A percentile compares a stretch with the other conserved stretches of the same genome.
Evolutionary conservation across 2,329 filamentous ascomycete species (phyloP).

Genomic region (Clonostachys sp.): DNA sequence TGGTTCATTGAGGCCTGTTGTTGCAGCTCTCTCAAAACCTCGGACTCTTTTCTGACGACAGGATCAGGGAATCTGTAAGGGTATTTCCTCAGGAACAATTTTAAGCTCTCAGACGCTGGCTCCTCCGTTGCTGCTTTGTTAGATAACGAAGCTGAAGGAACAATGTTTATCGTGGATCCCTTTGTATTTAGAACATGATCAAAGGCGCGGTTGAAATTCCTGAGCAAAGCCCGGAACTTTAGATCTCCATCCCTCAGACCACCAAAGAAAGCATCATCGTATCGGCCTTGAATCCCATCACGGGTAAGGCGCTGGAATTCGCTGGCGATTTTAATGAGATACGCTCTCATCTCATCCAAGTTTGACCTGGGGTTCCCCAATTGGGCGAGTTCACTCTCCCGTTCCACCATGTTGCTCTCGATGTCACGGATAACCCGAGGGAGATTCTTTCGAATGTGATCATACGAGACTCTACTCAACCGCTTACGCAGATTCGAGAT

Average conservation of each 20-base stretch:
- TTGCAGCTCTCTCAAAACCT: conserved; percentile 8
- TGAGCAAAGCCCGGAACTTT: conserved; percentile 21
- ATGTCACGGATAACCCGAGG: conserved; percentile 4
- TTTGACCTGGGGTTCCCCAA: conserved; percentile 11
- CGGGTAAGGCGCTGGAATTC: conserved; percentile 22
- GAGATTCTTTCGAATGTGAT: conserved; percentile 3
- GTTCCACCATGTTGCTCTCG: conserved; percentile 4
- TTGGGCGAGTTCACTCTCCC: neutral
- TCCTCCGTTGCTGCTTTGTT: neutral
- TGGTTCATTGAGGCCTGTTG: conserved; percentile 18
- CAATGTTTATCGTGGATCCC: conserved; percentile 8
- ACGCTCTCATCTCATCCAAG: conserved; percentile 15
- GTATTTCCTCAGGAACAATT: conserved; percentile 10
- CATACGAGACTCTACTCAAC: conserved; percentile 4
- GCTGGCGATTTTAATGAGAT: conserved; percentile 26
- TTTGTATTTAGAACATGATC: conserved; percentile 14
- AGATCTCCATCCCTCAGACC: conserved; percentile 4
- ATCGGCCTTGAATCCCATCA: conserved; percentile 18
- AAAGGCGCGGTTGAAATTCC: conserved; percentile 21
- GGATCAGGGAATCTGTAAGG: conserved; percentile 23
- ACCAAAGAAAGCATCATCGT: conserved; percentile 29
- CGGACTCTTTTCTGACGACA: conserved; percentile 9
- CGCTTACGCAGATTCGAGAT: conserved; percentile 3
- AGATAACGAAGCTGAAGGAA: no score
- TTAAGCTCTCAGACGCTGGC: conserved; percentile 16